phyloP scores from a whole-genome alignment of 441 rosid genomes.

The Adansonia grandidieri region DNA sequence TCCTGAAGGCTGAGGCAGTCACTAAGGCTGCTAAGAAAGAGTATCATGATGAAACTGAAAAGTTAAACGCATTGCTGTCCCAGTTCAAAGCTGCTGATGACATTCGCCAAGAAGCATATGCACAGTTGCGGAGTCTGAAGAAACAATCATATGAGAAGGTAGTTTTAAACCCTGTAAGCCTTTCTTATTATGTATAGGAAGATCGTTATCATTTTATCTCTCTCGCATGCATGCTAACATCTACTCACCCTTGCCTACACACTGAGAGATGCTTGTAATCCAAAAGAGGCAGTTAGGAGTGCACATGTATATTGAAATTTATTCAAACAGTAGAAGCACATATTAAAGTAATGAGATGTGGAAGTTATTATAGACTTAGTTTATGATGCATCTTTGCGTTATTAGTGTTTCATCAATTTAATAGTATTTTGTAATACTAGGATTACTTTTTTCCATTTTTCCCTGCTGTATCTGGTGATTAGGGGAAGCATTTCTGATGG shows the following conservation, averaged over 20 bases:
- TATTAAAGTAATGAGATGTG: background rate
- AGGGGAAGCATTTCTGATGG: background rate
- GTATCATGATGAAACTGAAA: conserved; percentile 53
- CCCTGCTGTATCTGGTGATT: background rate
- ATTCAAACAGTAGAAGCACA: background rate
- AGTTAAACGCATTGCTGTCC: conserved; percentile 47
- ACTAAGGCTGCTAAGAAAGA: conserved; percentile 62
- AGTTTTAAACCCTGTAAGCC: background rate
- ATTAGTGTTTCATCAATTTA: background rate
- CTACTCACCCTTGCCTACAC: background rate
- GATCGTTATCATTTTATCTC: background rate
- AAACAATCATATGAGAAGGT: conserved; percentile 72
- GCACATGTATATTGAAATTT: background rate
- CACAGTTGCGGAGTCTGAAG: conserved; percentile 56
- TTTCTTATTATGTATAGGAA: background rate
- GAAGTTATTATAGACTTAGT: background rate
- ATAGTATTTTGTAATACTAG: background rate
- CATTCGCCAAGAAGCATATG: conserved; percentile 74
- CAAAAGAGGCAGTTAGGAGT: background rate
- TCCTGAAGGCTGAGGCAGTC: conserved; percentile 61
- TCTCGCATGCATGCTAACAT: background rate
- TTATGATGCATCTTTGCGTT: background rate
- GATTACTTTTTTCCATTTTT: conserved; percentile 11
- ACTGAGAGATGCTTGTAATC: background rate
- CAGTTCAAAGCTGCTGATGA: conserved; percentile 68